These are phyloP conservation scores for Candida gigantensis DNA, from an alignment of 1,139 yeast genomes.

Conservation along the genomic window DNA sequence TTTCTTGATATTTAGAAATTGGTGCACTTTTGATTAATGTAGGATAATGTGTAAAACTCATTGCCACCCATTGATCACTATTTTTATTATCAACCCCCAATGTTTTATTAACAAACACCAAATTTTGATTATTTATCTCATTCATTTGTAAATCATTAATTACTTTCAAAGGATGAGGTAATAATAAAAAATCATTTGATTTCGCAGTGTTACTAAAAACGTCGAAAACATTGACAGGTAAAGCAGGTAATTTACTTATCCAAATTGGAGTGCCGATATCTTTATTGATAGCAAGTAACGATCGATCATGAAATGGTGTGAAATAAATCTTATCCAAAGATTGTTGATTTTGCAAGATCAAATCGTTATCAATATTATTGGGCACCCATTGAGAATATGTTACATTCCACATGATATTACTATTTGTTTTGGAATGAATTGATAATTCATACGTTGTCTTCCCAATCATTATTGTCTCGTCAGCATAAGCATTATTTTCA, in stretches of 20 bases:
- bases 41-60: constrained; percentile 77
- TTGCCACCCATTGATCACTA: constrained; percentile 75
- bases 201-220: constrained; percentile 45
- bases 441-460: constrained; percentile 50
- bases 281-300: constrained; percentile 66
- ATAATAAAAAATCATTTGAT: constrained; percentile 39
- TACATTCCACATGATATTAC: constrained; percentile 78
- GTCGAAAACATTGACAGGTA: constrained; percentile 75
- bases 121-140: constrained; percentile 32
- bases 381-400: constrained; percentile 93
- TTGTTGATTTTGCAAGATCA: constrained; percentile 50
- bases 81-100: constrained; percentile 42
- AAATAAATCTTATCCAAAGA: constrained; percentile 74
- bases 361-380: constrained; percentile 76
- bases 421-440: constrained; percentile 54
- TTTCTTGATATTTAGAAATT: constrained; percentile 54
- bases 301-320: constrained; percentile 80
- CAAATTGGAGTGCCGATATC: constrained; percentile 72
- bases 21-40: constrained; percentile 82
- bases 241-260: constrained; percentile 68
- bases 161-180: constrained; percentile 67
- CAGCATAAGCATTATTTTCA: constrained; percentile 10
- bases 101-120: constrained; percentile 67
- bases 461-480: constrained; percentile 47
- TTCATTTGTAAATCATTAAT: constrained; percentile 36